A percentile compares a stretch with the other conserved stretches of the same genome.
Evolutionary conservation across 2,329 filamentous ascomycete genomes (phyloP).

Genomic region (Clarireedia sp.): DNA sequence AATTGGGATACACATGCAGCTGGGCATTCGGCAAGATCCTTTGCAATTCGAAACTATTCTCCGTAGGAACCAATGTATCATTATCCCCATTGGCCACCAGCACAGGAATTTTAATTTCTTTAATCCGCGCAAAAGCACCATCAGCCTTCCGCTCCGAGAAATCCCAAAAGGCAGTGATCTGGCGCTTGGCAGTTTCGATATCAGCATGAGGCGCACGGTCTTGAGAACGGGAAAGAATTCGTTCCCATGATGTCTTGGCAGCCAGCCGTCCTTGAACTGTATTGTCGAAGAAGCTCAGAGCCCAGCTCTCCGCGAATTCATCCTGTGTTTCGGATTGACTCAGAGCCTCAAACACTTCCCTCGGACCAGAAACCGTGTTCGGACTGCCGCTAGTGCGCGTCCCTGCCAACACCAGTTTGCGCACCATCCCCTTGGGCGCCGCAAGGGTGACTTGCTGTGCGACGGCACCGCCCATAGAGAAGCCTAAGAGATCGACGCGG

Average conservation of each 20-base stretch:
- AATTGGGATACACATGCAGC: conserved; percentile 13
- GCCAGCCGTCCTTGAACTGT: neutral
- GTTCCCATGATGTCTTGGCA: conserved; percentile 8
- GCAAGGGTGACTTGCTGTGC: no score
- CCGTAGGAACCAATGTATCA: conserved; percentile 17
- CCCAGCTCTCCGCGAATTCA: neutral
- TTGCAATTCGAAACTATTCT: neutral
- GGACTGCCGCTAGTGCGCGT: conserved; percentile 8
- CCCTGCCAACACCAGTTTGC: neutral
- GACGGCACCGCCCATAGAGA: no score
- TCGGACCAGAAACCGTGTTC: conserved; percentile 23
- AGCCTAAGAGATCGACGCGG: no score
- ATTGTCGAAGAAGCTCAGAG: neutral
- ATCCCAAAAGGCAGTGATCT: neutral
- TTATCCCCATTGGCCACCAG: conserved; percentile 26
- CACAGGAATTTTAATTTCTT: conserved; percentile 26
- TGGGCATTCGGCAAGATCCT: conserved; percentile 10
- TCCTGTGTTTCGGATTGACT: neutral
- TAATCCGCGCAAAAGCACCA: conserved; percentile 19
- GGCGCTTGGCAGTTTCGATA: neutral
- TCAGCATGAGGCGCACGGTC: neutral
- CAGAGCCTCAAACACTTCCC: conserved; percentile 15
- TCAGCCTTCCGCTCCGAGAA: conserved; percentile 18
- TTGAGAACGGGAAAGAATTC: neutral
- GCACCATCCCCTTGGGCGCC: neutral